phyloP scores from a whole-genome alignment of 139 green algal genomes.

The Ulvella scutata region DNA sequence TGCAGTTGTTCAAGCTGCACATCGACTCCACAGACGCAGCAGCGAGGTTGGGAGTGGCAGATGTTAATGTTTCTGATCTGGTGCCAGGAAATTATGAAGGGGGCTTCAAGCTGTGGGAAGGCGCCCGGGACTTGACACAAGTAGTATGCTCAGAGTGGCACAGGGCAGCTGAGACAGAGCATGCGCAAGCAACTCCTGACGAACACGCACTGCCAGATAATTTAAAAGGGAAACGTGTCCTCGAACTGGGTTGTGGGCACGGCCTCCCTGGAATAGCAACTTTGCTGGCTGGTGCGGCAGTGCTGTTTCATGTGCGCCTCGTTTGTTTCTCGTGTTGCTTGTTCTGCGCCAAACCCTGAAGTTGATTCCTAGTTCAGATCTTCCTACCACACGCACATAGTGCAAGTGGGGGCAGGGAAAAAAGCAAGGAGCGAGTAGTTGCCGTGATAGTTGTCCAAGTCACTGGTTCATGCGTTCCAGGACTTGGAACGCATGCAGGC shows the following conservation, averaged over 20 bases:
- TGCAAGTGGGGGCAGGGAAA: no score
- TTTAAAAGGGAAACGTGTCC: slow-evolving; percentile 39
- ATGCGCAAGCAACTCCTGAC: background rate
- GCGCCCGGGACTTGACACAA: slow-evolving; percentile 52
- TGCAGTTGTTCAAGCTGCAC: background rate
- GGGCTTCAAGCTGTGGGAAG: slow-evolving; percentile 91
- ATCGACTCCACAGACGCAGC: background rate
- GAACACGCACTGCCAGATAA: background rate
- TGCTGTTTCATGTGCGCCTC: slow-evolving; percentile 49
- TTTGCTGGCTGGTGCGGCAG: slow-evolving; percentile 37
- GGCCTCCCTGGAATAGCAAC: slow-evolving; percentile 69
- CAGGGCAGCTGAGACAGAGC: background rate
- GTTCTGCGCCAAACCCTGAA: no score
- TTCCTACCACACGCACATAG: no score
- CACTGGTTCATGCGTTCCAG: no score
- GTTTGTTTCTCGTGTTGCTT: no score
- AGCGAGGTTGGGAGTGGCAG: background rate
- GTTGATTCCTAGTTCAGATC: no score
- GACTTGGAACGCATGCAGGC: no score
- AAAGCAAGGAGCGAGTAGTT: no score
- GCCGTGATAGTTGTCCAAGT: no score
- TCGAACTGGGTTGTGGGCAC: slow-evolving; percentile 86
- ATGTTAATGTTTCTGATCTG: background rate
- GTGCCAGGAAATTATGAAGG: background rate
- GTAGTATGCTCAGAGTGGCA: background rate